These are phyloP conservation scores for Hippophae rhamnoides DNA, from an alignment of 306 rosid species.

Conservation along the genomic window DNA sequence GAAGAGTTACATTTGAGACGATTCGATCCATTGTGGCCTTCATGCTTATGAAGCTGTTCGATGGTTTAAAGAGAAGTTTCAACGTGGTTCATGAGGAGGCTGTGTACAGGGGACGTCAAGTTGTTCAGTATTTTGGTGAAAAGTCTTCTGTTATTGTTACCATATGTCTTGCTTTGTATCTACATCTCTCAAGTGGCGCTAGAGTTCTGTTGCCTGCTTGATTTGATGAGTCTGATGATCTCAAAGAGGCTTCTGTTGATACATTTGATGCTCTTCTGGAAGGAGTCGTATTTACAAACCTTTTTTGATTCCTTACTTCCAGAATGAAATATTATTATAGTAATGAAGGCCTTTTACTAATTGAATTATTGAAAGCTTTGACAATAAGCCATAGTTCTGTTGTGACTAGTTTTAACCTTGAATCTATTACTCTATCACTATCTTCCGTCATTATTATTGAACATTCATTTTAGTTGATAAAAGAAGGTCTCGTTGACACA, in stretches of 20 bases:
- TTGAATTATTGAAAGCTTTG: not conserved
- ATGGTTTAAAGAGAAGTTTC: constrained; percentile 48
- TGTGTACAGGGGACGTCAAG: constrained; percentile 54
- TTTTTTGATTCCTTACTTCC: too few species aligned
- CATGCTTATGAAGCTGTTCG: constrained; percentile 47
- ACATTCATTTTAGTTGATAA: too few species aligned
- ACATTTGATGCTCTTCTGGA: not conserved
- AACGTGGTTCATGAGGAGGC: constrained; percentile 47
- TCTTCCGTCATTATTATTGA: too few species aligned
- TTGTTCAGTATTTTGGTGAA: constrained; percentile 59
- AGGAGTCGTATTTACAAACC: not conserved
- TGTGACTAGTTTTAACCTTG: too few species aligned
- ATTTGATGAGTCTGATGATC: constrained; percentile 14
- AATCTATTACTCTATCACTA: too few species aligned
- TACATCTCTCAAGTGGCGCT: constrained; percentile 55
- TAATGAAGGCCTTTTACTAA: not conserved
- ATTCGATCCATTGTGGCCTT: constrained; percentile 57
- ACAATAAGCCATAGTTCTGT: not conserved
- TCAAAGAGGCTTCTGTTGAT: constrained; percentile 4
- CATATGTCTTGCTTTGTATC: constrained; percentile 66
- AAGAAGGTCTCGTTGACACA: too few species aligned
- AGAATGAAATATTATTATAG: too few species aligned
- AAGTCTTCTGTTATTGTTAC: constrained; percentile 77
- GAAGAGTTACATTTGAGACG: constrained; percentile 75
- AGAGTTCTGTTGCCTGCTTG: constrained; percentile 58